Evolutionary conservation across 169 alveolate species (phyloP).

Genomic region (Babesia divergens): DNA sequence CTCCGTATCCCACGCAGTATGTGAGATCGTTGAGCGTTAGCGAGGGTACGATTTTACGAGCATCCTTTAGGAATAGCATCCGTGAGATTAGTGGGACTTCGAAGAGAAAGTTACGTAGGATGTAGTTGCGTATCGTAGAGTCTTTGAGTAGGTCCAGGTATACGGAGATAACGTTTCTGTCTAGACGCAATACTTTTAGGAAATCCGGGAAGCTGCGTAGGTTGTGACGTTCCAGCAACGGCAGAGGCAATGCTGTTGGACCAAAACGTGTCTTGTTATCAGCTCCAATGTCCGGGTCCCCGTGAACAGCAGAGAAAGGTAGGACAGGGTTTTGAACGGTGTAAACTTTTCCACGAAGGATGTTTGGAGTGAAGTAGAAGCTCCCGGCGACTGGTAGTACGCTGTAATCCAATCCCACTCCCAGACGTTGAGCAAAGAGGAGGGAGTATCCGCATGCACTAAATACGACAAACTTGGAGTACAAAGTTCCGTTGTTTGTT

Average conservation of each 20-base stretch:
- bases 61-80: slow-evolving; percentile 77
- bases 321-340: slow-evolving; percentile 83
- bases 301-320: slow-evolving; percentile 86
- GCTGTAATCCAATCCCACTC: slow-evolving; percentile 79
- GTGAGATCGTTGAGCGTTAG: slow-evolving; percentile 70
- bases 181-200: slow-evolving; percentile 72
- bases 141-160: slow-evolving; percentile 72
- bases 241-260: slow-evolving; percentile 84
- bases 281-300: slow-evolving; percentile 81
- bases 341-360: slow-evolving; percentile 80
- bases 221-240: slow-evolving; percentile 81
- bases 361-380: slow-evolving; percentile 76
- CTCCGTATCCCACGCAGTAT: slow-evolving; percentile 83
- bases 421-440: slow-evolving; percentile 80
- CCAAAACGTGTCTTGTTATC: slow-evolving; percentile 78
- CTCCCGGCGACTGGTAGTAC: slow-evolving; percentile 85
- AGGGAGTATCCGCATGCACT: slow-evolving; percentile 85
- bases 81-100: slow-evolving; percentile 77
- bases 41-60: slow-evolving; percentile 79
- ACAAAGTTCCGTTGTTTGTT: slow-evolving; percentile 66
- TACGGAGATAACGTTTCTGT: slow-evolving; percentile 66
- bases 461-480: slow-evolving; percentile 78
- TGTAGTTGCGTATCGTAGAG: slow-evolving; percentile 73
- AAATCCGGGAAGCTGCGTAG: slow-evolving; percentile 72
- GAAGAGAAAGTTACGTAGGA: slow-evolving; percentile 74